Base-by-base conservation (phyloP, 2,329 filamentous ascomycete genomes). In the Ophiostoma quercus region DNA sequence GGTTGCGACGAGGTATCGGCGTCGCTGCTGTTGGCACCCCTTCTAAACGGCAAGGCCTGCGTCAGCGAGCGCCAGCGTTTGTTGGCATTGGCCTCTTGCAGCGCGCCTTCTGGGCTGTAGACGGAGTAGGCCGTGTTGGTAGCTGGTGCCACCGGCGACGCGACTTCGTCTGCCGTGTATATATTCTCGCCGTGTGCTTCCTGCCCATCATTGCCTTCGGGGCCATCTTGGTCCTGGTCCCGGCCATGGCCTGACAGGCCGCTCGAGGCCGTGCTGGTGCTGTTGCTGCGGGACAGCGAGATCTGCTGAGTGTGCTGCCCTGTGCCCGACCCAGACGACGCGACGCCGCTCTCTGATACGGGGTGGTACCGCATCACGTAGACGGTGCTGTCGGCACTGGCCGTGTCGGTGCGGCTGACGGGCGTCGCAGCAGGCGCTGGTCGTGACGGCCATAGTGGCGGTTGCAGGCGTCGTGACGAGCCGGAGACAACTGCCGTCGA, bases 311-410 rank as follows among this genome's bases (percentile, higher is more conserved):
- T 66, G 12, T 39, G 32, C 11, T 11, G 65, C 60, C 39, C 41
- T 57, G 62, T 68, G 12, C 66, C 68, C 22, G 67, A 43, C 11
- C 68, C 68, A 3, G 70, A 67, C 12, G 65, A 66, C 12, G 65
- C 65, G 22, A 32, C 22, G 11, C 62, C 80, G 66, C 69, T 71
- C 70, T 87, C 87, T 1, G 85, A 84, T 7, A 84, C 80, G 12
- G 85, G 81, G 69, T 88, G 86, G 73, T 89, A 89, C 68, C 86
- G 82, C 47, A 89, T 82, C 7, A 86, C 85, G 72, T 90, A 90
- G 2, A 87, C 84, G 0, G 87, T 89, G 76, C 87, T 89, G 63
- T 86, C 86, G 0, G 85, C 87, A 74, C 87, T 89, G 22, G 85
- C 83, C 1, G 87, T 88, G 71, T 89, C 87, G 22, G 86, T 86